These are phyloP conservation scores for Tylopilus balloui DNA, from an alignment of 768 basidiomycete species.

Conservation along the genomic window DNA sequence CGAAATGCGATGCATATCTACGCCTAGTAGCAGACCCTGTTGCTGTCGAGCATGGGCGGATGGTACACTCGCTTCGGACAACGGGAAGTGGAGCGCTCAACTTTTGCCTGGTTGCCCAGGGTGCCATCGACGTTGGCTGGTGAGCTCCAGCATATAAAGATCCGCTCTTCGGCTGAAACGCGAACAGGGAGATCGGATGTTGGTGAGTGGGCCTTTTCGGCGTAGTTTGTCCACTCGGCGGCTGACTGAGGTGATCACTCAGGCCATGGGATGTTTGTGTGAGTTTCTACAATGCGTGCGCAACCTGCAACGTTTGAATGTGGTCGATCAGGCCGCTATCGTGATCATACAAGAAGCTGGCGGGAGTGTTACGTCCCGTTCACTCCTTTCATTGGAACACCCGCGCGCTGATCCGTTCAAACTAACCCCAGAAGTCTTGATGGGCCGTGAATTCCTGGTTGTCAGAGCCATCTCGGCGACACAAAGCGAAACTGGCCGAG, in stretches of 20 bases:
- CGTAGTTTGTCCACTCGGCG: not conserved
- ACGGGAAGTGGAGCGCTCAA: conserved; percentile 83
- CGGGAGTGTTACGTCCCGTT: conserved; percentile 63
- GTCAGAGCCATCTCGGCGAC: conserved; percentile 63
- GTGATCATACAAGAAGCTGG: conserved; percentile 90
- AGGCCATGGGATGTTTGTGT: conserved; percentile 86
- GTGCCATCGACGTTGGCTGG: conserved; percentile 86
- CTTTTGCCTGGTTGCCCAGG: conserved; percentile 83
- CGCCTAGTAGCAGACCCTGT: conserved; percentile 68
- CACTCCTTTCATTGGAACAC: conserved; percentile 37
- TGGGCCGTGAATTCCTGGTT: conserved; percentile 75
- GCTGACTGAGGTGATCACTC: not conserved
- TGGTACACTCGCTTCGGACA: conserved; percentile 80
- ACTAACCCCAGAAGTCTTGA: conserved; percentile 64
- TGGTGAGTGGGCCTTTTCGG: conserved; percentile 36
- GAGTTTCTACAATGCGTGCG: conserved; percentile 19
- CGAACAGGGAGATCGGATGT: conserved; percentile 72
- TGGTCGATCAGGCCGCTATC: conserved; percentile 58
- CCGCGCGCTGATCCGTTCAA: conserved; percentile 41
- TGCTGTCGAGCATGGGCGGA: conserved; percentile 56
- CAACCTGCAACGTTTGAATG: not conserved
- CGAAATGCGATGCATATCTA: conserved; percentile 65
- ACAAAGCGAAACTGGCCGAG: conserved; percentile 52
- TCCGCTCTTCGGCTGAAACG: not conserved
- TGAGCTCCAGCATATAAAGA: conserved; percentile 29